Base-by-base conservation (phyloP, 352 stramenopile species). In the Phytophthora chlamydospora region DNA sequence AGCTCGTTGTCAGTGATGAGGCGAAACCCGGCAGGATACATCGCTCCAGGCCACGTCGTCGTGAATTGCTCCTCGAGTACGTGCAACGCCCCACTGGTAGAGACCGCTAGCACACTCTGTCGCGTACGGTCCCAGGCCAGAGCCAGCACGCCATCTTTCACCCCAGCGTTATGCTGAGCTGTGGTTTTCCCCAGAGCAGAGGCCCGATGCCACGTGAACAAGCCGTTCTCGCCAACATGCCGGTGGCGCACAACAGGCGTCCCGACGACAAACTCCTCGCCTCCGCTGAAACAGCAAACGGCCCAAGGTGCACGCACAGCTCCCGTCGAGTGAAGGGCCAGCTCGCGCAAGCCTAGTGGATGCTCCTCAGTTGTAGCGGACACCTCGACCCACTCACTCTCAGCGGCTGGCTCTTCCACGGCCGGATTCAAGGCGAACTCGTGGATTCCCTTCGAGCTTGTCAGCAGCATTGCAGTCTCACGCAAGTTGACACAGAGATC, bases 21-120 rank as follows among this genome's bases (percentile, higher is more conserved):
- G 14, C 78, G 84, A 47, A 94, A 96, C 0, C 85, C 83, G 6
- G 79, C 68, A 10, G 87, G 86, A 49, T 95, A 96, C 88, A 96
- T 96, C 7, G 88, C 78, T 1, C 85, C 84, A 10, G 82, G 82
- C 82, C 82, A 95, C 16, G 75, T 78, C 9, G 82, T 91, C 16
- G 65, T 80, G 60, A 92, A 93, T n/a, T 80, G 45, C 38, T 92
- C 78, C 47, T 93, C 86, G 4, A 93, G 49, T 24, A 90, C 78
- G 39, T 89, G 75, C n/a, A 95, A 62, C 11, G 79, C 66, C 2
- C 84, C 86, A 19, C 70, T 80, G 2, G 81, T 85, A 16, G 86
- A 95, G 7, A 91, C 78, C 3, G 78, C 79, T 6, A 91, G 41
- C 12, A 93, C 71, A 9, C 69, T 79, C 14, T 92, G 71, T 34